A percentile compares a stretch with the other conserved stretches of the same genome.
phyloP scores from a whole-genome alignment of 2,329 filamentous ascomycete genomes.

The Ophiostoma montium region DNA sequence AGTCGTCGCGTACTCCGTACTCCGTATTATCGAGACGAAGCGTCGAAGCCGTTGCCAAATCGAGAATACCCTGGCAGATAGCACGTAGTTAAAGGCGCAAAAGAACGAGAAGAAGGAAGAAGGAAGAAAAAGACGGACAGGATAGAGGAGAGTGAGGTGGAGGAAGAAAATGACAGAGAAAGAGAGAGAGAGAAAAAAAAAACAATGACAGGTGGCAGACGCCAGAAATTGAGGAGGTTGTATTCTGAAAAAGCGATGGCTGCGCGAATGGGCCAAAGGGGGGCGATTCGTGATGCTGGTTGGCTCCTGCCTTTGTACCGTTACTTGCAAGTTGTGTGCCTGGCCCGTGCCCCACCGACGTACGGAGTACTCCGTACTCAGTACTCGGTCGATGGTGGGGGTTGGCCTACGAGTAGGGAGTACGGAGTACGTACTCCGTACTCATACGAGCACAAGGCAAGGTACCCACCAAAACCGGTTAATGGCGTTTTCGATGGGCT shows the following conservation, averaged over 20 bases:
- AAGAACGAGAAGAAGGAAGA: not conserved
- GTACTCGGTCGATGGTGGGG: no score
- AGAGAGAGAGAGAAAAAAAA: not conserved
- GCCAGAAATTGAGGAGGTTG: constrained; percentile 9
- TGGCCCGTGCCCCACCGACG: no score
- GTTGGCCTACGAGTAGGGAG: no score
- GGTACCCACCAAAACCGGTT: constrained; percentile 2
- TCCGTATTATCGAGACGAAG: no score
- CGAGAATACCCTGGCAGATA: no score
- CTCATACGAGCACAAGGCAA: not conserved
- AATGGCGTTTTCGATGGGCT: not conserved
- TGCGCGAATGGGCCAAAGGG: not conserved
- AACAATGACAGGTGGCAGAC: not conserved
- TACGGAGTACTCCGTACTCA: not conserved
- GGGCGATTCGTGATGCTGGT: constrained; percentile 7
- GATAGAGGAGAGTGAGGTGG: not conserved
- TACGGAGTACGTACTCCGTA: not conserved
- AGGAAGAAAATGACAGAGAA: not conserved
- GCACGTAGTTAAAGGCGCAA: no score
- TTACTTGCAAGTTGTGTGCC: no score
- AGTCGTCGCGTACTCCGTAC: no score
- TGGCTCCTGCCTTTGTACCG: constrained; percentile 2
- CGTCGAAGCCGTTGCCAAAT: no score
- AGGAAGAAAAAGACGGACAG: no score
- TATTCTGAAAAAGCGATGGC: constrained; percentile 6